Evolutionary conservation across 257 asterid genomes (phyloP).

Genomic region (Galeopsis tetrahit): DNA sequence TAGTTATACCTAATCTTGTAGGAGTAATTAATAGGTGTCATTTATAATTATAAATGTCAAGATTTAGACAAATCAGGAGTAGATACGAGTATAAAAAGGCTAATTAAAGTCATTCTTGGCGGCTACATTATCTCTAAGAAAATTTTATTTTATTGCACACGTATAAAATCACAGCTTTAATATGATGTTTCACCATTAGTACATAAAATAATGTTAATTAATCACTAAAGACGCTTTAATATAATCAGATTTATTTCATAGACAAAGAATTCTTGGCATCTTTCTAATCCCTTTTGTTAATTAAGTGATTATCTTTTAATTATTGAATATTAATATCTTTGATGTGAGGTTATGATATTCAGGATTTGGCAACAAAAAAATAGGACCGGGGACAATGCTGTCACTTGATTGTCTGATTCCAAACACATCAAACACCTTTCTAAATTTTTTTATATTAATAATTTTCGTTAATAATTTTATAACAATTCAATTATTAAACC

Average conservation of each 20-base stretch:
- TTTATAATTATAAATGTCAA: constrained; percentile 12
- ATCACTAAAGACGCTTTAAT: constrained; percentile 36
- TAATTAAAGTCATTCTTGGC: constrained; percentile 34
- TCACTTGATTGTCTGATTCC: constrained; percentile 47
- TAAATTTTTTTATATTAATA: no score
- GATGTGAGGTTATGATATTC: constrained; percentile 2
- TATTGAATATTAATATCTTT: constrained; percentile 24
- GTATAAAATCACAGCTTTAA: constrained; percentile 27
- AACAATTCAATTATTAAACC: no score
- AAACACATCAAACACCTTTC: constrained; percentile 36
- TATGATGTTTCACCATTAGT: constrained; percentile 31
- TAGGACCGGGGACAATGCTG: constrained; percentile 45
- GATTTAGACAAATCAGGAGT: constrained; percentile 29
- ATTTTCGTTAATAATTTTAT: no score
- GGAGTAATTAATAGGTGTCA: background rate
- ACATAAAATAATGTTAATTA: constrained; percentile 23
- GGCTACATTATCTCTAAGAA: constrained; percentile 41
- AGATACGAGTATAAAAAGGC: background rate
- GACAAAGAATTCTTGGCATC: constrained; percentile 16
- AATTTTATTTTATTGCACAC: constrained; percentile 10
- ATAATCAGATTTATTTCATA: constrained; percentile 30
- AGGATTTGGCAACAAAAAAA: constrained; percentile 42
- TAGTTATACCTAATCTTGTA: background rate
- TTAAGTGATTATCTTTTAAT: background rate
- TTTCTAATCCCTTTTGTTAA: constrained; percentile 17